phyloP scores from a whole-genome alignment of 78 protist species.

The Dictyostelium purpureum region DNA sequence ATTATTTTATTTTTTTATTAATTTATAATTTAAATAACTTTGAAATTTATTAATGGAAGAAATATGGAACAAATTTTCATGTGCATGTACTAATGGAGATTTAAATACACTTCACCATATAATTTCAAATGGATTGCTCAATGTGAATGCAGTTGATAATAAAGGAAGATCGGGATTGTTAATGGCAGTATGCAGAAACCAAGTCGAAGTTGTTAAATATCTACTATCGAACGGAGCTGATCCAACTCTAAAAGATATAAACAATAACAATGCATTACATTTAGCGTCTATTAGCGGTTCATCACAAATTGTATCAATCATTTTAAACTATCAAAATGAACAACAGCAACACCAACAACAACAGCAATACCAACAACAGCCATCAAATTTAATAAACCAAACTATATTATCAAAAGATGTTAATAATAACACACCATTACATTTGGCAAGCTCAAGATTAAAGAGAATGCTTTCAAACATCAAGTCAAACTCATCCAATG shows the following conservation, averaged over 20 bases:
- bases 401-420: neutral
- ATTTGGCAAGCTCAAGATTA: conserved; percentile 19
- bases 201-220: neutral
- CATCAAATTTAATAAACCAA: neutral
- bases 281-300: conserved; percentile 1
- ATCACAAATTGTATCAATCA: neutral
- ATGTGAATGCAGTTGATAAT: conserved; percentile 26
- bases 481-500: neutral
- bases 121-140: neutral
- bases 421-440: conserved; percentile 11
- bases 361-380: neutral
- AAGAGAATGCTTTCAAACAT: neutral
- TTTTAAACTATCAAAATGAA: neutral
- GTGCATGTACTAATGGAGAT: neutral
- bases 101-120: neutral
- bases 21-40: conserved; percentile 42
- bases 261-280: conserved; percentile 20
- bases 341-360: neutral
- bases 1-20: neutral
- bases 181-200: conserved; percentile 7
- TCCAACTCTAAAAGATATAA: neutral
- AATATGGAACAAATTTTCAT: neutral
- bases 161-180: conserved; percentile 64
- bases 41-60: neutral
- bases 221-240: neutral